Conservation (phyloP, 1,139 yeast species). For the Kodamaea fungicola region DNA sequence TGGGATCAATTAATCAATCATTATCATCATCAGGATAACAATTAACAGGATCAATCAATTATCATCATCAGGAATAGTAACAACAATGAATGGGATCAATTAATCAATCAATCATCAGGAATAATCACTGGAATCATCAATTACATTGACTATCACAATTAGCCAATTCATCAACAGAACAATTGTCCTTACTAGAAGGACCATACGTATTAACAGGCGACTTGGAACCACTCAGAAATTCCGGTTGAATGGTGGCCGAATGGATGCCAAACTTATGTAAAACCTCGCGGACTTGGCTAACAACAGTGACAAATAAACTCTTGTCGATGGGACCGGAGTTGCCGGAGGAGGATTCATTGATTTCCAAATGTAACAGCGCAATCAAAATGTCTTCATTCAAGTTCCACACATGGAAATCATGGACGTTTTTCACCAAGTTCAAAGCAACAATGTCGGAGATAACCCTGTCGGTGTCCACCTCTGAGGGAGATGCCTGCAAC, state of each 20-base stretch:
- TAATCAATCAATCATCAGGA: too few species aligned
- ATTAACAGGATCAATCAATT: too few species aligned
- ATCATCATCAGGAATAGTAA: too few species aligned
- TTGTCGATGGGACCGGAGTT: constrained; percentile 15
- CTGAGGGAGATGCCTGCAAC: constrained; percentile 87
- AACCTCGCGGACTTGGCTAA: constrained; percentile 72
- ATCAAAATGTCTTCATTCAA: constrained; percentile 82
- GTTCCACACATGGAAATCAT: constrained; percentile 97
- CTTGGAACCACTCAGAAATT: constrained; percentile 33
- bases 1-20: too few species aligned
- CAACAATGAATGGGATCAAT: too few species aligned
- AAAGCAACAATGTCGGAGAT: constrained; percentile 63
- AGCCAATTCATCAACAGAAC: constrained; percentile 34
- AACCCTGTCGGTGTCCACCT: constrained; percentile 72
- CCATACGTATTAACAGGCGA: constrained; percentile 27
- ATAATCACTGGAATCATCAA: too few species aligned
- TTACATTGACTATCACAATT: constrained; percentile 34
- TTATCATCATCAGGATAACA: too few species aligned
- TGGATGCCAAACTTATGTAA: constrained; percentile 85
- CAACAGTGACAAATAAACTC: constrained; percentile 60
- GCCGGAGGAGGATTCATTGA: constrained; percentile 34
- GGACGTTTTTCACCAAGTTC: constrained; percentile 77
- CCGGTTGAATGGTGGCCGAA: constrained; percentile 95
- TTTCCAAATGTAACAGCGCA: constrained; percentile 85
- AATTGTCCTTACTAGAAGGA: constrained; percentile 27